Conservation (phyloP, 2,329 filamentous ascomycete genomes). For the Lachnellula arida region DNA sequence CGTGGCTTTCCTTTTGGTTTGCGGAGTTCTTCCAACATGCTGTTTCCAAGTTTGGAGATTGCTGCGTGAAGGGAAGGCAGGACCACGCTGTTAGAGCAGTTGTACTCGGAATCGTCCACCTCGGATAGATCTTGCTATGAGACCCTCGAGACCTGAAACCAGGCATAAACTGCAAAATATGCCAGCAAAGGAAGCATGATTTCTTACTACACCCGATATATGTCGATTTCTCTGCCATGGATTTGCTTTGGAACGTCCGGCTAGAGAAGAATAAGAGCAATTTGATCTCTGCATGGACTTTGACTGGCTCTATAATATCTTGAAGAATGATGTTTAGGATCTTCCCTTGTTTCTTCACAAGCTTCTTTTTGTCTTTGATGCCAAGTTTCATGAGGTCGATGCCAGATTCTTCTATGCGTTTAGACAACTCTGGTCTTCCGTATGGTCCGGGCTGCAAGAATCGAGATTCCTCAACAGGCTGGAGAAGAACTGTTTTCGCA, state of each 20-base stretch:
- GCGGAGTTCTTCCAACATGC: neutral
- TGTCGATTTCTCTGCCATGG: neutral
- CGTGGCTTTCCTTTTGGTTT: neutral
- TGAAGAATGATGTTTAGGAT: conserved; percentile 1
- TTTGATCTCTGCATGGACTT: conserved; percentile 5
- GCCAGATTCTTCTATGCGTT: neutral
- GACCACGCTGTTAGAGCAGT: neutral
- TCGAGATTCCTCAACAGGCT: neutral
- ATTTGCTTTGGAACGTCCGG: neutral
- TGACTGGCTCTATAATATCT: neutral
- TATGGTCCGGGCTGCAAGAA: neutral
- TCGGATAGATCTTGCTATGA: conserved; percentile 3
- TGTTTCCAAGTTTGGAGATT: neutral
- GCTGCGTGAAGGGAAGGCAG: neutral
- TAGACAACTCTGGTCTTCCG: neutral
- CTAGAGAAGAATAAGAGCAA: neutral
- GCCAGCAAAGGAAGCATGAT: conserved; percentile 2
- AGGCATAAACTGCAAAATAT: neutral
- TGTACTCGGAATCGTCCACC: conserved; percentile 3
- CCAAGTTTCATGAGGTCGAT: conserved; percentile 2
- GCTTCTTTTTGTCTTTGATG: conserved; percentile 3
- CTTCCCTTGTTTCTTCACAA: neutral
- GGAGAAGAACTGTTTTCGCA: neutral
- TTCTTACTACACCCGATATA: conserved; percentile 8
- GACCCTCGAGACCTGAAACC: neutral